A percentile compares a stretch with the other conserved stretches of the same genome.
These are phyloP conservation scores for Eucalyptus rudis DNA, from an alignment of 345 rosid species.

Conservation along the genomic window DNA sequence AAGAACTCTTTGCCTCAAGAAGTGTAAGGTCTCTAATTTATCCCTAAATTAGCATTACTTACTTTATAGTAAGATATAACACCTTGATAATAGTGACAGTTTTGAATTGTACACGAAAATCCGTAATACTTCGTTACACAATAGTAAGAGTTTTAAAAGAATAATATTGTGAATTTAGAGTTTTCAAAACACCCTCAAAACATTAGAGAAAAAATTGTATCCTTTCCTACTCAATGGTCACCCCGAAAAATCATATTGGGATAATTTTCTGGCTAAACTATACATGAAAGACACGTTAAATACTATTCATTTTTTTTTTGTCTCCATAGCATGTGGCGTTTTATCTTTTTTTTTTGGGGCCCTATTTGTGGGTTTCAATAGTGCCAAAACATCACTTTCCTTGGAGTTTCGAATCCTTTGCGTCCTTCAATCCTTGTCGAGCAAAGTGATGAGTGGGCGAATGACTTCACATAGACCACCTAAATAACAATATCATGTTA, in stretches of 20 bases:
- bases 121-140: background rate
- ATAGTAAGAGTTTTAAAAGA: background rate
- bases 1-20: background rate
- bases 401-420: background rate
- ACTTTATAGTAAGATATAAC: background rate
- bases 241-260: background rate
- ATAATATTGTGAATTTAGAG: background rate
- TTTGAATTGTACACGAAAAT: background rate
- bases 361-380: background rate
- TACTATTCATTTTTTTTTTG: background rate
- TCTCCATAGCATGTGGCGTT: background rate
- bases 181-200: background rate
- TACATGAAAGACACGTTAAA: background rate
- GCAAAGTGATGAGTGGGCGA: background rate
- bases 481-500: background rate
- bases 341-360: background rate
- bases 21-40: background rate
- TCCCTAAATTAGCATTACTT: background rate
- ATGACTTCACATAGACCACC: background rate
- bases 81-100: background rate
- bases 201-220: background rate
- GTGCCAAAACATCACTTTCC: background rate
- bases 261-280: background rate
- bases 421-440: background rate
- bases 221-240: background rate